Conservation (phyloP, 345 rosid species). For the Camelina neglecta region DNA sequence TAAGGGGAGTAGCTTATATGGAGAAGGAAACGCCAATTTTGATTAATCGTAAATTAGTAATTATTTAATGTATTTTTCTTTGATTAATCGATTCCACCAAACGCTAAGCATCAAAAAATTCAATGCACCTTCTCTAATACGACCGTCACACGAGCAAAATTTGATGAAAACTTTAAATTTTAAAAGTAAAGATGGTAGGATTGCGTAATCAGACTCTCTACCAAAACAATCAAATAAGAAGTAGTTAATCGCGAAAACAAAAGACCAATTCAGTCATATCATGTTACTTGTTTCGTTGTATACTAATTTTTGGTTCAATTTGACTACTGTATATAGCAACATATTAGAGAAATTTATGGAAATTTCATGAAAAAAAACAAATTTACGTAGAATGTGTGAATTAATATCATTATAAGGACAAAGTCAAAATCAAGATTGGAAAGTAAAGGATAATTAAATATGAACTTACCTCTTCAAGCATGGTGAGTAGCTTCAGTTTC, state of each 20-base stretch:
- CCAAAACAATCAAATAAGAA: conserved; percentile 51
- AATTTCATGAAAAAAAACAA: neutral
- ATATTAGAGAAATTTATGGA: conserved; percentile 4
- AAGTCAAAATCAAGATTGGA: conserved; percentile 31
- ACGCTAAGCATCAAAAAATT: conserved; percentile 35
- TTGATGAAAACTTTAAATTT: neutral
- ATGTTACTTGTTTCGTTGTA: conserved; percentile 31
- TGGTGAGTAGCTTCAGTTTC: conserved; percentile 88
- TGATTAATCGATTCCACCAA: conserved; percentile 43
- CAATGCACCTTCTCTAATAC: conserved; percentile 6
- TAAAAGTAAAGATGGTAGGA: conserved; percentile 23
- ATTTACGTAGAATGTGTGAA: conserved; percentile 5
- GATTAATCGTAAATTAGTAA: neutral
- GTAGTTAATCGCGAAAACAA: neutral
- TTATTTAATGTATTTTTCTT: conserved; percentile 14
- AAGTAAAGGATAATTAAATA: conserved; percentile 14
- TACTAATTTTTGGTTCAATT: conserved; percentile 8
- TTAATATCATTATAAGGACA: conserved; percentile 7
- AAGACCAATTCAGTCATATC: conserved; percentile 27
- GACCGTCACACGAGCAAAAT: conserved; percentile 15
- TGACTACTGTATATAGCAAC: neutral
- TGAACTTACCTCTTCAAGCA: conserved; percentile 99
- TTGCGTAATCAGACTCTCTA: conserved; percentile 49
- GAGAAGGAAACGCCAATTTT: conserved; percentile 35
- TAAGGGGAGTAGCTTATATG: conserved; percentile 32